Base-by-base conservation (phyloP, 495 filamentous ascomycete species). In the Aspergillus ostianus region DNA sequence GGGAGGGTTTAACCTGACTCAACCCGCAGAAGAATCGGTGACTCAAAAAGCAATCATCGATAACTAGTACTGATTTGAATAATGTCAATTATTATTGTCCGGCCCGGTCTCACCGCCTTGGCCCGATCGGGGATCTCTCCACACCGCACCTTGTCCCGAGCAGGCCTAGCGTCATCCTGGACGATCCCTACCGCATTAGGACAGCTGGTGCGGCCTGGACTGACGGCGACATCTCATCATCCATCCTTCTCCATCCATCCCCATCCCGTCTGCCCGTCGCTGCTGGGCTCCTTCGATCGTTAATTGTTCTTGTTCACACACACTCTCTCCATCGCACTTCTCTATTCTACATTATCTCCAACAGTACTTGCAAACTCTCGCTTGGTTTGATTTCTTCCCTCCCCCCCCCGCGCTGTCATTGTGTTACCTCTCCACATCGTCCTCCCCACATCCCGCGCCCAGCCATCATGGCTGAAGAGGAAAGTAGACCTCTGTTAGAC, bases 391-490 rank as follows among this genome's bases (percentile, higher is more conserved):
- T 55, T 46, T 27, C 21, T 51, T 32, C 57, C 15, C 46, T 48
- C 10, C 18, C 19, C 6, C 15, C 19, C 18, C n/a, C 8, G 17
- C 32, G 12, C 30, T 23, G 18, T 26, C 30, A 49, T 50, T 19
- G 26, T 54, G 53, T 46, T 48, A 18, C 54, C 57, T 57, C 56
- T 53, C 54, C 30, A 51, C 21, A 48, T 47, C 52, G 15, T 50
- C 57, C 46, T 59, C 57, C 58, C 46, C 61, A 45, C 61, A 48
- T 29, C 45, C 30, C 45, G 23, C 54, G 13, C 15, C 55, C 56
- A 54, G 67, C 67, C 67, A 49, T 54, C 53, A 77, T 77, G 76
- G 66, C 68, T 57, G 70, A 75, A 47, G 74, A 74, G 71, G 71
- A 64, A 57, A 67, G 50, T 51, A 61, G 59, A 59, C 70, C 72